A percentile compares a stretch with the other conserved stretches of the same genome.
Conservation (phyloP, 768 basidiomycete species). For the Mycena sanguinolenta region DNA sequence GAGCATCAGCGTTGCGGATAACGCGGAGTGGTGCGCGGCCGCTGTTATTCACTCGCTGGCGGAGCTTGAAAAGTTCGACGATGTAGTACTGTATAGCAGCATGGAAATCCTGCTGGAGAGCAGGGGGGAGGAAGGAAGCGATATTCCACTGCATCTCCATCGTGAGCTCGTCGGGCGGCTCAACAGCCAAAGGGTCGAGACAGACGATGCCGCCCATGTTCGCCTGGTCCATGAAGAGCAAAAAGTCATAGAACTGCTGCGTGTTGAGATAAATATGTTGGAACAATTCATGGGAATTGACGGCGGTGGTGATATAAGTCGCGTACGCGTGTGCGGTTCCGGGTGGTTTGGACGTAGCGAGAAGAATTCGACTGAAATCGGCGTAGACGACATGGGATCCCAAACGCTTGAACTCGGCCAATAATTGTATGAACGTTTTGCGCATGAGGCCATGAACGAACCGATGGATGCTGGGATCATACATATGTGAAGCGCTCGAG, state of each 20-base stretch:
- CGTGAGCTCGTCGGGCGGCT: constrained; percentile 75
- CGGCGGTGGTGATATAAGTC: constrained; percentile 93
- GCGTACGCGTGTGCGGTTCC: constrained; percentile 96
- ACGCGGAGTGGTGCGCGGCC: constrained; percentile 79
- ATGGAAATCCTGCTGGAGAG: constrained; percentile 84
- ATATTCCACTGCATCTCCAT: constrained; percentile 96
- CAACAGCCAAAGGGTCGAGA: constrained; percentile 78
- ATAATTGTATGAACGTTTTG: constrained; percentile 96
- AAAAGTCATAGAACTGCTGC: constrained; percentile 91
- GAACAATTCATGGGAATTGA: constrained; percentile 95
- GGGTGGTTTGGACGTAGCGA: constrained; percentile 96
- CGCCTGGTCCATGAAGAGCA: constrained; percentile 95
- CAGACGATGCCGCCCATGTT: constrained; percentile 94
- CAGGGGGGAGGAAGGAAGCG: constrained; percentile 86
- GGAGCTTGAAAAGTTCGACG: constrained; percentile 83
- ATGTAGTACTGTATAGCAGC: constrained; percentile 85
- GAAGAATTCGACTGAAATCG: constrained; percentile 90
- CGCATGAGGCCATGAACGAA: constrained; percentile 97
- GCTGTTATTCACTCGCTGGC: constrained; percentile 70
- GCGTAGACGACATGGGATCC: constrained; percentile 95
- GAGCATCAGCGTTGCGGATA: constrained; percentile 64
- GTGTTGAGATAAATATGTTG: constrained; percentile 91
- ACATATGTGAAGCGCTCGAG: constrained; percentile 86
- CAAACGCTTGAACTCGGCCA: constrained; percentile 95
- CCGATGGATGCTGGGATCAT: constrained; percentile 92